These are phyloP conservation scores for Penicillium cataractarum DNA, from an alignment of 495 filamentous ascomycete species.

Conservation along the genomic window DNA sequence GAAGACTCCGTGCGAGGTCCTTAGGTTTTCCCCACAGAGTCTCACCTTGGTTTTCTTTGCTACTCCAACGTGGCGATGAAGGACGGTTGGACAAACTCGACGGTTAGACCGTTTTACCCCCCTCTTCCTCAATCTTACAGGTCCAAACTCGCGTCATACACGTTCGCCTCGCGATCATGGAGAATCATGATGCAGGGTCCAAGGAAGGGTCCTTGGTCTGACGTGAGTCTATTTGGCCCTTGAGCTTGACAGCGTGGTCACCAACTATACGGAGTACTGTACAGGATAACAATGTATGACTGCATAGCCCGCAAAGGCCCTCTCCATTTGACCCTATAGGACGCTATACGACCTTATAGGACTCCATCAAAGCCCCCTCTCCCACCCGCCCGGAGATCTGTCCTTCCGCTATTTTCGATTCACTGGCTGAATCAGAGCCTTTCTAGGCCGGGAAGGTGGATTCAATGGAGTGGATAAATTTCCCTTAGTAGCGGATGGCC, in stretches of 20 bases:
- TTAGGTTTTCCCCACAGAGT: conserved; percentile 6
- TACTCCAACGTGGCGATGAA: conserved; percentile 14
- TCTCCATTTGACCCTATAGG: not conserved
- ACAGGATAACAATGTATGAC: too few species aligned
- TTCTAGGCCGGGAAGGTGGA: not conserved
- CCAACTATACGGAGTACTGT: too few species aligned
- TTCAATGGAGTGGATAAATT: not conserved
- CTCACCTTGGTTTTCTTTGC: conserved; percentile 2
- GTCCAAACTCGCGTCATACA: not conserved
- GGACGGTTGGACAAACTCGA: not conserved
- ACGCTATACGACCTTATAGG: not conserved
- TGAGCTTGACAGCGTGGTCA: not conserved
- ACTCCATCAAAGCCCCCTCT: not conserved
- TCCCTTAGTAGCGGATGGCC: not conserved
- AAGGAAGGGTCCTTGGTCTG: not conserved
- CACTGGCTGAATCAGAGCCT: not conserved
- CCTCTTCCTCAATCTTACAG: not conserved
- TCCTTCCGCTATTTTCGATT: not conserved
- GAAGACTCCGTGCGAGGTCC: conserved; percentile 10
- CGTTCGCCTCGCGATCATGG: not conserved
- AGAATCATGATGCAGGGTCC: not conserved
- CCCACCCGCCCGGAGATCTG: not conserved
- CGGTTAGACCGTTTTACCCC: not conserved
- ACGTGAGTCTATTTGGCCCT: conserved; percentile 3
- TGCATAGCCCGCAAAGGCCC: not conserved